Base-by-base conservation (phyloP, 2,329 filamentous ascomycete species). In the Xylariomycetidae sp. region DNA sequence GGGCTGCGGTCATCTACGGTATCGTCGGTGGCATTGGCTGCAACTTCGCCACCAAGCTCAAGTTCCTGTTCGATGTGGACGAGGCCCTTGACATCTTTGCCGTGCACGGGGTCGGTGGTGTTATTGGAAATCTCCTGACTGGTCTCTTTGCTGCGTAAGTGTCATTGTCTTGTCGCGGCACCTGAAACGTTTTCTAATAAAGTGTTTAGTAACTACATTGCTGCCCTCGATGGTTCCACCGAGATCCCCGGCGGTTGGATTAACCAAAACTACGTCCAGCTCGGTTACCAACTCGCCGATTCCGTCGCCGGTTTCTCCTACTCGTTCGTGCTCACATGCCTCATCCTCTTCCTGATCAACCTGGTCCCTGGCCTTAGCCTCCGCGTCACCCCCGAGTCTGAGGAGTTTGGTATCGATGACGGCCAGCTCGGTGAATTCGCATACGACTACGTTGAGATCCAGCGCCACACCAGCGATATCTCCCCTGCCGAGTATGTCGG, bases 11-110 rank as follows among this genome's bases (percentile, higher is more conserved):
- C 36, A 64, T 78, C 47, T 77, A 77, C 37, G 77, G 77, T 34
- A 56, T 80, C 14, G 62, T 70, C 4, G 75, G 69, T 31, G 85
- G 75, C 36, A 65, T 85, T 33, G 71, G 80, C 39, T 85, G 80
- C 73, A 94, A 94, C 64, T 88, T 90, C 64, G 77, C 80, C 40
- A 94, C 88, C 56, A 94, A 94, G 73, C 74, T 87, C 72, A 81
- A 72, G 80, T 82, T 76, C 50, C 34, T 72, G 30, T 70, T 94
- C 53, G 80, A 80, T 42, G 80, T 94, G 36, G 88, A 94, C 50
- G 88, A 94, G 56, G 82, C 85, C 5, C 85, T 94, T 62, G 88
- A 94, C 67, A 81, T 94, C 52, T 92, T 94, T 63, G 88, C 88
- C 47, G 86, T 92, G 63, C 88, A 94, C 74, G 87, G 77, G 53